phyloP scores from a whole-genome alignment of 257 asterid species.

The Primulina tabacum region DNA sequence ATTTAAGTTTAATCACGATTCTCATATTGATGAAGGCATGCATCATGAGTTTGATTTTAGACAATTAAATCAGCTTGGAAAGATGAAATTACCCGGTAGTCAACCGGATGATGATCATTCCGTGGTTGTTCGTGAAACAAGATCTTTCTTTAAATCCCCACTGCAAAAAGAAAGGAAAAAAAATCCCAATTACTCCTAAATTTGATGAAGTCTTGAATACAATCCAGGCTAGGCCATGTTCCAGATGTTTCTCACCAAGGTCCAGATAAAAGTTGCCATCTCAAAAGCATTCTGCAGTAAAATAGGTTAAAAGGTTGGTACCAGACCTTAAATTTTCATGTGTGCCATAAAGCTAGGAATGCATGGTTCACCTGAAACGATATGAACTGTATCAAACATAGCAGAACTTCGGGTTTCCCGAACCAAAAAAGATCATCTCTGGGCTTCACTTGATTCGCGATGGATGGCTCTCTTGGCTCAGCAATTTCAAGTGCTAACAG shows the following conservation, averaged over 20 bases:
- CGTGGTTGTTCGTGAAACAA: slow-evolving; percentile 83
- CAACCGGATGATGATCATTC: slow-evolving; percentile 57
- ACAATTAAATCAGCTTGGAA: neutral
- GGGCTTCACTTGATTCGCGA: slow-evolving; percentile 68
- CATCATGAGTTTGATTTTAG: neutral
- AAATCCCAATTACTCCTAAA: too few relatives aligned
- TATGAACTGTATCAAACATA: slow-evolving; percentile 76
- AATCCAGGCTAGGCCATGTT: too few relatives aligned
- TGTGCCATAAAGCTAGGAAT: neutral
- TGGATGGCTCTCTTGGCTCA: slow-evolving; percentile 49
- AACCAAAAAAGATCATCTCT: slow-evolving; percentile 86
- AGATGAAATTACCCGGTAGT: slow-evolving; percentile 51
- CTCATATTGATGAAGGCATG: too few relatives aligned
- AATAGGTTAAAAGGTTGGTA: neutral
- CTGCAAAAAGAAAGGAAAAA: slow-evolving; percentile 30
- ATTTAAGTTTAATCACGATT: neutral
- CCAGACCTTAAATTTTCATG: neutral
- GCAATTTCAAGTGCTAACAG: slow-evolving; percentile 79
- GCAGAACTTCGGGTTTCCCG: slow-evolving; percentile 72
- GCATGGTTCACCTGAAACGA: slow-evolving; percentile 70
- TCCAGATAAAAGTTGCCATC: slow-evolving; percentile 95
- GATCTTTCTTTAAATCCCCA: slow-evolving; percentile 76
- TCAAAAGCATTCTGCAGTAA: slow-evolving; percentile 83
- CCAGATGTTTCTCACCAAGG: slow-evolving; percentile 50
- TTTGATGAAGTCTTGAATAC: too few relatives aligned